Conservation (phyloP, 208 protist species). For the Leishmania tropica region DNA sequence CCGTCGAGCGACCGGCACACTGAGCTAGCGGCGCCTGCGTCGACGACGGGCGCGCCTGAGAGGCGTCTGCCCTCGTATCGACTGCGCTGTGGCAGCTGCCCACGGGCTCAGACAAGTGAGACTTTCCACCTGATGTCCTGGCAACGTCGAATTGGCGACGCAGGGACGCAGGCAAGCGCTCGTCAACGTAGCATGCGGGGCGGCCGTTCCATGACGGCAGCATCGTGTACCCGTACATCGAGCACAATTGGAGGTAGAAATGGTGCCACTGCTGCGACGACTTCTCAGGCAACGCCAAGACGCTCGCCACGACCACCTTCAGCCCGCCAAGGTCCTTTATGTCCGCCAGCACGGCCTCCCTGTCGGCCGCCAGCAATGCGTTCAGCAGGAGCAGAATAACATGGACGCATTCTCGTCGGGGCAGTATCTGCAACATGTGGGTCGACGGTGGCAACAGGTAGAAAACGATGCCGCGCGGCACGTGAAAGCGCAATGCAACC, state of each 20-base stretch:
- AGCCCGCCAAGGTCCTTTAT: slow-evolving; percentile 45
- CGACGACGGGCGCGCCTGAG: not conserved
- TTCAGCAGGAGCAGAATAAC: slow-evolving; percentile 36
- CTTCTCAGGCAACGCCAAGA: slow-evolving; percentile 42
- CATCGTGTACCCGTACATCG: slow-evolving; percentile 54
- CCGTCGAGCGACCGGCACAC: not conserved
- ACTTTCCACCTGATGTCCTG: not conserved
- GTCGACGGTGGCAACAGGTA: slow-evolving; percentile 14
- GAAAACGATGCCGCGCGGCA: slow-evolving; percentile 21
- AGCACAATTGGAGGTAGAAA: slow-evolving; percentile 47
- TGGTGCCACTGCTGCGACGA: slow-evolving; percentile 58
- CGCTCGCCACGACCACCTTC: slow-evolving; percentile 40
- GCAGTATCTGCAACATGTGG: slow-evolving; percentile 12
- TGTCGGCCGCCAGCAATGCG: slow-evolving; percentile 29
- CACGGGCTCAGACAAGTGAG: not conserved
- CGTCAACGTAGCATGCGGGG: slow-evolving; percentile 33
- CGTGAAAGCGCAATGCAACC: slow-evolving; percentile 28
- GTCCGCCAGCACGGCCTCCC: slow-evolving; percentile 18
- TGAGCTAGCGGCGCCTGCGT: not conserved
- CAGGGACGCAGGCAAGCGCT: slow-evolving; percentile 26
- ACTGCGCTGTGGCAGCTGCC: not conserved
- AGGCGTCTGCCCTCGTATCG: slow-evolving; percentile 10
- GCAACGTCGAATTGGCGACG: not conserved
- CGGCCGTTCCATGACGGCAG: slow-evolving; percentile 35
- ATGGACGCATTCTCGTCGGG: slow-evolving; percentile 40